Percentiles rank a stretch among this genome's conserved stretches.
Evolutionary conservation across 371 early-diverging fungal species (phyloP).

Genomic region (Rhizopus arrhizus): DNA sequence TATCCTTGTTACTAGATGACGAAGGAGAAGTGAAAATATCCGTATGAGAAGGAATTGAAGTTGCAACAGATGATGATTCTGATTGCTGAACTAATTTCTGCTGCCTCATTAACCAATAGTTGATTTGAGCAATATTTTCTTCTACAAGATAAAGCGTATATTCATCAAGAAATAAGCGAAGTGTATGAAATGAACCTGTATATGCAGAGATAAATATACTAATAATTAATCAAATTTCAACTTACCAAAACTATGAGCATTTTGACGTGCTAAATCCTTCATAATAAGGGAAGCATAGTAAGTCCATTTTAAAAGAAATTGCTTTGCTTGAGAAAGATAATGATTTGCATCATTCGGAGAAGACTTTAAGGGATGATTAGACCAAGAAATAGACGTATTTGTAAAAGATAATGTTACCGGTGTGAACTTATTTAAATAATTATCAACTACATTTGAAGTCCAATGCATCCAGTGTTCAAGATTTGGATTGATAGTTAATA

Average conservation of each 20-base stretch:
- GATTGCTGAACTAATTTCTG: not conserved
- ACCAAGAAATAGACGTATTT: not conserved
- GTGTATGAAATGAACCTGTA: constrained; percentile 41
- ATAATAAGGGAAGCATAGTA: constrained; percentile 46
- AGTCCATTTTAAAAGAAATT: constrained; percentile 59
- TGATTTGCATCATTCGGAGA: constrained; percentile 29
- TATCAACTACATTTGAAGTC: constrained; percentile 42
- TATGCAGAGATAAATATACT: constrained; percentile 1
- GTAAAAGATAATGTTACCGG: constrained; percentile 19
- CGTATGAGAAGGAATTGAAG: constrained; percentile 1
- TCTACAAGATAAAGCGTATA: constrained; percentile 56
- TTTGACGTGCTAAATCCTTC: constrained; percentile 47
- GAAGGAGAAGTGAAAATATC: constrained; percentile 1
- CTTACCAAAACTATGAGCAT: constrained; percentile 45
- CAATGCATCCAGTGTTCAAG: constrained; percentile 57
- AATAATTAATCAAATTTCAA: not conserved
- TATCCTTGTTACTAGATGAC: not conserved
- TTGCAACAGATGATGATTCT: not conserved
- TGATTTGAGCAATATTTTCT: constrained; percentile 47
- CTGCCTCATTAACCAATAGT: constrained; percentile 21
- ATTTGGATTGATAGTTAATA: constrained; percentile 30
- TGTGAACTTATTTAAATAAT: constrained; percentile 29
- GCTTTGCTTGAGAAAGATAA: constrained; percentile 48
- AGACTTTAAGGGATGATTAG: not conserved
- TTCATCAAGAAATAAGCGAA: constrained; percentile 58